These are phyloP conservation scores for Dovyalis caffra DNA, from an alignment of 345 rosid genomes.

Conservation along the genomic window DNA sequence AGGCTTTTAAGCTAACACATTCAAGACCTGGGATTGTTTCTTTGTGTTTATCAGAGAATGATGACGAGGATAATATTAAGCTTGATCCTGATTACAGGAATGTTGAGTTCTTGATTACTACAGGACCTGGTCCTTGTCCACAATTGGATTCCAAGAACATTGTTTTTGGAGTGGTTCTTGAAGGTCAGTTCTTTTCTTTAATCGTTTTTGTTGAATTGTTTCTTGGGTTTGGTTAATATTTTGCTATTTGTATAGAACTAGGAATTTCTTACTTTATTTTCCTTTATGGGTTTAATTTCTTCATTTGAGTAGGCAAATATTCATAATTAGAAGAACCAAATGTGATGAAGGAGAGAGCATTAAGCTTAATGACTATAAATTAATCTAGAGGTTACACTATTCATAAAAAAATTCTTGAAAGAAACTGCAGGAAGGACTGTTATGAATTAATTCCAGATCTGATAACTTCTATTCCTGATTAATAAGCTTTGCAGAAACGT, in stretches of 20 bases:
- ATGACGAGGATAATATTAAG: constrained; percentile 71
- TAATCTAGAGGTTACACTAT: not conserved
- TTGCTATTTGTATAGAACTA: not conserved
- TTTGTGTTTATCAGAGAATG: constrained; percentile 77
- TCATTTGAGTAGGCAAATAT: not conserved
- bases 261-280: not conserved
- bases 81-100: constrained; percentile 72
- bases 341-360: not conserved
- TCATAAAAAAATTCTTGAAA: not conserved
- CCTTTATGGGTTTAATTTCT: not conserved
- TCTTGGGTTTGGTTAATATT: not conserved
- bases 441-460: not conserved
- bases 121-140: constrained; percentile 90
- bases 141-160: constrained; percentile 72
- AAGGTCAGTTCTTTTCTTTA: constrained; percentile 45
- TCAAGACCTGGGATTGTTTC: constrained; percentile 70
- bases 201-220: not conserved
- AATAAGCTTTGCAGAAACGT: not conserved
- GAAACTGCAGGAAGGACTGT: not conserved
- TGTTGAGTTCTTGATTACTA: constrained; percentile 85
- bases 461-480: not conserved
- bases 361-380: not conserved
- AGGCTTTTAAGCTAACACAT: constrained; percentile 59
- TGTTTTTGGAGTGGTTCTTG: constrained; percentile 84
- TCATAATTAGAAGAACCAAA: not conserved